Conservation (phyloP, 2,329 filamentous ascomycete genomes). For the Penicillium sp. region DNA sequence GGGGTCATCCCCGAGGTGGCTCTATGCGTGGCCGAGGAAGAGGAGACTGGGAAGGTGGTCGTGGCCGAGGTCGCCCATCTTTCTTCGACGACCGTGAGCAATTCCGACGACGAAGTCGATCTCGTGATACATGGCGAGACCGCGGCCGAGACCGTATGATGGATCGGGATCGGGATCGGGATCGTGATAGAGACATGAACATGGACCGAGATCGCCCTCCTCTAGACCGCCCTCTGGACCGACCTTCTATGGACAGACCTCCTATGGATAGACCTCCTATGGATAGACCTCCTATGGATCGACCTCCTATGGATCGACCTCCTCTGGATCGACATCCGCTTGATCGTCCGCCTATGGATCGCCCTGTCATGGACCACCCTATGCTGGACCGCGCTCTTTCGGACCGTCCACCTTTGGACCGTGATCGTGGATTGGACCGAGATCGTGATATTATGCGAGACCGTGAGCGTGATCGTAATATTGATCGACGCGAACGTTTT, state of each 20-base stretch:
- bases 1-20: slow-evolving; percentile 37
- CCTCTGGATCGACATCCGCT: background rate
- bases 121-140: slow-evolving; percentile 45
- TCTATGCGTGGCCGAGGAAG: slow-evolving; percentile 43
- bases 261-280: background rate
- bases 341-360: background rate
- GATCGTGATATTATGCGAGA: slow-evolving; percentile 14
- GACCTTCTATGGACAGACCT: background rate
- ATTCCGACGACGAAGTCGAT: slow-evolving; percentile 46
- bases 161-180: slow-evolving; percentile 37
- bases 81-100: slow-evolving; percentile 44
- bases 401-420: background rate
- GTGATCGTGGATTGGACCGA: slow-evolving; percentile 32
- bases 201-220: slow-evolving; percentile 26
- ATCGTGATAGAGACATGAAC: slow-evolving; percentile 34
- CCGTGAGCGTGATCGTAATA: slow-evolving; percentile 32
- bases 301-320: background rate
- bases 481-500: slow-evolving; percentile 36
- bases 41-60: slow-evolving; percentile 45
- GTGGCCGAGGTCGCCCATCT: slow-evolving; percentile 42
- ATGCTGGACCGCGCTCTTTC: background rate
- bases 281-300: background rate
- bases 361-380: background rate
- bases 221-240: slow-evolving; percentile 10
- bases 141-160: slow-evolving; percentile 30